Percentiles rank a stretch among this genome's conserved stretches.
phyloP scores from a whole-genome alignment of 176 grass and related monocot genomes.

The Pharus latifolius region DNA sequence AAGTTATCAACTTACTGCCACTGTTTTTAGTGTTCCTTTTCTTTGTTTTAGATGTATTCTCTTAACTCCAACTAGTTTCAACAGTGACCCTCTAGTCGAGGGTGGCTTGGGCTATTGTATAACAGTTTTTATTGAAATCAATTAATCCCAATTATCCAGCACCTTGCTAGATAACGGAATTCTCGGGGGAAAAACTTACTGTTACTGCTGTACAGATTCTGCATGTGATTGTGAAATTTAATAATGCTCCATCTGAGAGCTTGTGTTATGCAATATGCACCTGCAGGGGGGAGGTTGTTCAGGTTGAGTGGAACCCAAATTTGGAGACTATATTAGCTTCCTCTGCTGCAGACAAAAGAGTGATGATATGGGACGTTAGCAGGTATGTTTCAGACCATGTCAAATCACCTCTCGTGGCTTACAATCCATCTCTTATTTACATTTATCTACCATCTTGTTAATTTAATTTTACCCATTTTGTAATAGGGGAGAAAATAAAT shows the following conservation, averaged over 20 bases:
- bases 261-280: conserved; percentile 10
- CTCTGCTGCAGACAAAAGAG: conserved; percentile 64
- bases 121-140: too few species aligned
- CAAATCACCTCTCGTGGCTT: background rate
- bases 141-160: too few species aligned
- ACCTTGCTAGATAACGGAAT: too few species aligned
- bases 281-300: conserved; percentile 65
- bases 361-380: conserved; percentile 79
- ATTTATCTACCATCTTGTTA: background rate
- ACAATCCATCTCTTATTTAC: background rate
- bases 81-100: too few species aligned
- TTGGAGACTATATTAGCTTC: conserved; percentile 81
- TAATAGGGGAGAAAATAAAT: background rate
- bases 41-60: too few species aligned
- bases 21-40: background rate
- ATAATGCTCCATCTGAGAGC: background rate
- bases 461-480: background rate
- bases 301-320: conserved; percentile 98
- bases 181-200: too few species aligned
- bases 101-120: too few species aligned
- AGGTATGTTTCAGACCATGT: conserved; percentile 48
- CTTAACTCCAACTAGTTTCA: too few species aligned
- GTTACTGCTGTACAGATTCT: too few species aligned
- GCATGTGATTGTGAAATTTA: too few species aligned
- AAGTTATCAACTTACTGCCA: background rate